These are phyloP conservation scores for Grigorovia jiainica DNA, from an alignment of 805 yeast species.

Conservation along the genomic window DNA sequence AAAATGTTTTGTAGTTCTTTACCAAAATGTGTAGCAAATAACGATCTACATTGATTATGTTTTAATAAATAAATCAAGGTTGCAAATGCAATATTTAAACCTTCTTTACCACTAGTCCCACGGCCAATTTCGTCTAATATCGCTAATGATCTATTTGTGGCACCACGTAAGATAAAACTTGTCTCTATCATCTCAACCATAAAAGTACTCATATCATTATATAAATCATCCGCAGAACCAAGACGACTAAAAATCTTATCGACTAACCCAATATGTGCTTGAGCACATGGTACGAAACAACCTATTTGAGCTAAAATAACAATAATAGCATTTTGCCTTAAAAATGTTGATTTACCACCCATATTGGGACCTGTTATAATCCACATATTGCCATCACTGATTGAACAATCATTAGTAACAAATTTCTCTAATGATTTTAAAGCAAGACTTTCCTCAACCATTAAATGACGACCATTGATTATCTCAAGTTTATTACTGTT, in stretches of 20 bases:
- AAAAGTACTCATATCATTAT: conserved; percentile 74
- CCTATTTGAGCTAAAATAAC: conserved; percentile 69
- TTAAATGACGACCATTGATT: conserved; percentile 67
- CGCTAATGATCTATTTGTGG: conserved; percentile 61
- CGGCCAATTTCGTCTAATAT: conserved; percentile 84
- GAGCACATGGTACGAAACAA: conserved; percentile 57
- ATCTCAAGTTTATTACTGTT: conserved; percentile 41
- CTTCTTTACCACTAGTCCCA: conserved; percentile 81
- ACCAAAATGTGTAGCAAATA: conserved; percentile 89
- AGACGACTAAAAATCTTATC: conserved; percentile 74
- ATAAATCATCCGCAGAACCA: conserved; percentile 77
- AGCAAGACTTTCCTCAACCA: conserved; percentile 69
- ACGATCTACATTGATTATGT: conserved; percentile 52
- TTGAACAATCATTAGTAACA: conserved; percentile 25
- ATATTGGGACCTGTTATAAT: conserved; percentile 85
- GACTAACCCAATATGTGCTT: conserved; percentile 59
- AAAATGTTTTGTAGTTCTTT: conserved; percentile 39
- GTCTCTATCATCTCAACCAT: conserved; percentile 92
- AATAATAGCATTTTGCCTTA: conserved; percentile 63
- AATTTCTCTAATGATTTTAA: conserved; percentile 32
- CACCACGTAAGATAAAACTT: conserved; percentile 52
- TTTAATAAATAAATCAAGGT: conserved; percentile 47
- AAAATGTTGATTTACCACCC: conserved; percentile 77
- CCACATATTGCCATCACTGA: conserved; percentile 32
- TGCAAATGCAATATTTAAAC: conserved; percentile 77